Evolutionary conservation across 179 eudicot genomes (phyloP), one percentile per base, ranked within the genome.

Genomic region (Sideroxylon spinosum): DNA sequence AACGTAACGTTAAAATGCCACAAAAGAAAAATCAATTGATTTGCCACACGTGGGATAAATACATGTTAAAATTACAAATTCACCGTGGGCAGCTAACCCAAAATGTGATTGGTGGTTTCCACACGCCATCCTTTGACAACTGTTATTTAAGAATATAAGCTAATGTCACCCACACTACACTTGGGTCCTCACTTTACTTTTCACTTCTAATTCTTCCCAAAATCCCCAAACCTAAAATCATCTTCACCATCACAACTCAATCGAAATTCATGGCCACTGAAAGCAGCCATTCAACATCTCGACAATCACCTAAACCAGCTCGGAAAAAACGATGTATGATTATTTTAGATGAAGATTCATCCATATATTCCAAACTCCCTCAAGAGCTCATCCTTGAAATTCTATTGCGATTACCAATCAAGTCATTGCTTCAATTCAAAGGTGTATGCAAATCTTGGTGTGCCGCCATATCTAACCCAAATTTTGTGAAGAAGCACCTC

Each of bases 391-490:
- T 68, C 16, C 22, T 46, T 10, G 73, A 68, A 50, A 68, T 68
- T 68, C 73, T 46, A 20, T 68, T 44, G 73, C 52, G 19, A 44
- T 68, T 68, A 68, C 73, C 55, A 44, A 17, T 68, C 28, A 68
- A 68, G 73, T n/a, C 73, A 16, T 68, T 68, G 55, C 6, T 68
- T 68, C 28, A 25, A 25, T 68, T 68, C 26, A 46, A 14, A 46
- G 4, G 73, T 7, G 28, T 46, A n/a, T 46, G 73, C 55, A 68
- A 68, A 46, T 68, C 73, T 68, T 68, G 56, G 56, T 12, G 55
- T n/a, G 11, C 4, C 73, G 11, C 20, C 6, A 46, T 68, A 68
- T 4, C 13, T 46, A 53, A 46, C 37, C 48, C 70, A 66, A 8
- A 17, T 14, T 66, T 66, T 66, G 70, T 66, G 70, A 66, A 66